Base-by-base conservation (phyloP, 805 yeast species). In the Metschnikowia hibisci region DNA sequence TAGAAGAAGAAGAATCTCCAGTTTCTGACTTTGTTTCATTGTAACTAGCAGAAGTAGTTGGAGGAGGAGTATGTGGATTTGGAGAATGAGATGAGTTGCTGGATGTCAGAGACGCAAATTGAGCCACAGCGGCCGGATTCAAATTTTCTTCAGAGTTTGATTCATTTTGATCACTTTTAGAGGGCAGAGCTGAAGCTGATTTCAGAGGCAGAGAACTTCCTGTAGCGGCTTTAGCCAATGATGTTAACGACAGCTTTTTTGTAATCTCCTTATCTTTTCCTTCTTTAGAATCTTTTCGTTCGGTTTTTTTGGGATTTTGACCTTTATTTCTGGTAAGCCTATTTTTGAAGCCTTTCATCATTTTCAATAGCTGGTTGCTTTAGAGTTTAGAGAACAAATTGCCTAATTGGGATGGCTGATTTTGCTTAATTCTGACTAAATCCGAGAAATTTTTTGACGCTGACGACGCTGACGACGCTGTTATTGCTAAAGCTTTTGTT, bases 261-360 rank as follows among this genome's bases (percentile, higher is more conserved):
- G 40, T 8, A 16, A 23, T 6, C 6, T 42, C 47, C 50, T 72
- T 64, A 39, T 74, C 71, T 59, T 74, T 69, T 46, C 45, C 20
- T 43, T 66, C 69, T 26, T 58, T 60, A 29, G 64, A 64, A 52
- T 68, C 69, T 51, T 73, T 69, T 44, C 66, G 51, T 43, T 45
- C 56, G 48, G 63, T 64, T 33, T 66, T 66, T 37, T 52, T 56
- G 20, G 56, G 41, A 51, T 60, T 38, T 60, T 58, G 60, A 60
- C 54, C 53, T 62, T 71, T 64, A 54, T 66, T 67, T 35, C 74
- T 62, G 14, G 74, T 64, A 54, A 70, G 73, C 49, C 74, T 62
- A 57, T 81, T 84, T 57, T 80, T 81, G 63, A 81, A 81, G 23
- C 86, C 86, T 66, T 80, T 81, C 86, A 81, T 81, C 87, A 81